Percentiles rank a stretch among this genome's conserved stretches.
Evolutionary conservation across 225 moss, liverwort and hornwort species (phyloP).

Genomic region (Polytrichum formosum): DNA sequence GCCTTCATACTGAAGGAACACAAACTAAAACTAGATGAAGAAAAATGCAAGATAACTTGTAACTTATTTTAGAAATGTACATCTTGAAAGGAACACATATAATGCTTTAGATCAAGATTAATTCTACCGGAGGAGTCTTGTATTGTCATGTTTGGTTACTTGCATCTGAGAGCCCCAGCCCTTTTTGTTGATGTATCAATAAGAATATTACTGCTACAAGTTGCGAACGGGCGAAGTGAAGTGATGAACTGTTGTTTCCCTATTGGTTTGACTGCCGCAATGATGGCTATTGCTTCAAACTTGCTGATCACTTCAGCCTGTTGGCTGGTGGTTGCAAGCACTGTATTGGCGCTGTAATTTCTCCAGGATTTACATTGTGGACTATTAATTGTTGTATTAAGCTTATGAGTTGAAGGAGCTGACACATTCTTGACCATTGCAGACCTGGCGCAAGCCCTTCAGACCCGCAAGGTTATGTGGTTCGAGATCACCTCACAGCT

Average conservation of each 20-base stretch:
- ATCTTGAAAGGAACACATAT: too few species aligned
- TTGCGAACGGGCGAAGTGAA: background rate
- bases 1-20: background rate
- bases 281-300: background rate
- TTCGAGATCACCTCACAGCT: slow-evolving; percentile 70
- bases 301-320: background rate
- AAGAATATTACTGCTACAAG: background rate
- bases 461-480: slow-evolving; percentile 74
- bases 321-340: background rate
- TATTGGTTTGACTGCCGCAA: too few species aligned
- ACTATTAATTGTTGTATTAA: background rate
- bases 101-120: too few species aligned
- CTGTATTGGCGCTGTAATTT: background rate
- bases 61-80: too few species aligned
- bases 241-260: too few species aligned
- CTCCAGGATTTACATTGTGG: background rate
- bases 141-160: too few species aligned
- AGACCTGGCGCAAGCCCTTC: slow-evolving; percentile 90
- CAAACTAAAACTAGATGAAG: background rate
- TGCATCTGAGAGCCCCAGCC: too few species aligned
- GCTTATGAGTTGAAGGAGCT: background rate
- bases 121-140: too few species aligned
- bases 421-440: slow-evolving; percentile 14
- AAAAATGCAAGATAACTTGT: too few species aligned
- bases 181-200: too few species aligned